Conservation (phyloP, 139 green algal species). For the Asterochloris erici region DNA sequence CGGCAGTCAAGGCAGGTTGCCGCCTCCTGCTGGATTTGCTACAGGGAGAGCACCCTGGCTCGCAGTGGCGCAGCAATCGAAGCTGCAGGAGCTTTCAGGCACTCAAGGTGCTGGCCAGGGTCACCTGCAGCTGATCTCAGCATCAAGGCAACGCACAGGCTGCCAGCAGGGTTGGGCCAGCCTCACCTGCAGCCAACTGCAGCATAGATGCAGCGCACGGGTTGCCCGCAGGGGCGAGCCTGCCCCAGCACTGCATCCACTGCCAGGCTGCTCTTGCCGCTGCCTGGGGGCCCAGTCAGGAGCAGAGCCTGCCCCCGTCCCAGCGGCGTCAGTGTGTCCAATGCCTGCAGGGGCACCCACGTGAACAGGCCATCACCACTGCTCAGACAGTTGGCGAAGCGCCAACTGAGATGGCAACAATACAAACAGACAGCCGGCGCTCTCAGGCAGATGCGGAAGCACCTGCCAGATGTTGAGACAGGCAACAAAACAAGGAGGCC, state of each 20-base stretch:
- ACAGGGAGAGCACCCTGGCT: too few species aligned
- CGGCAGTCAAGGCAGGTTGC: too few species aligned
- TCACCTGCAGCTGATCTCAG: conserved; percentile 27
- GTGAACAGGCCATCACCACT: too few species aligned
- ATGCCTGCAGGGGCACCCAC: conserved; percentile 36
- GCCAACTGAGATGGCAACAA: background rate
- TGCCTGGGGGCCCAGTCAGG: conserved; percentile 50
- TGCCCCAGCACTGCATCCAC: conserved; percentile 57
- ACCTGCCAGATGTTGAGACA: too few species aligned
- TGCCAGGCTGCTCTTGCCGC: conserved; percentile 52
- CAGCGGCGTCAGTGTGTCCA: conserved; percentile 82
- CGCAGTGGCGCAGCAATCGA: too few species aligned
- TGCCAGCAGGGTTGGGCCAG: background rate
- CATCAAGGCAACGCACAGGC: conserved; percentile 57
- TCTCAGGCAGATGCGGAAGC: background rate
- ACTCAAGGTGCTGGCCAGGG: too few species aligned
- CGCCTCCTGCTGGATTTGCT: too few species aligned
- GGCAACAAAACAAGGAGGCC: too few species aligned
- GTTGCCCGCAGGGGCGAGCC: conserved; percentile 22
- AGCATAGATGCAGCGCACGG: conserved; percentile 59
- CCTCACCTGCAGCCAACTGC: conserved; percentile 26
- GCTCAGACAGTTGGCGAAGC: background rate
- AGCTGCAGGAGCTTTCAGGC: too few species aligned
- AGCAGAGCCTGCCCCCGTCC: conserved; percentile 76
- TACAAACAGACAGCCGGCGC: background rate